phyloP scores from a whole-genome alignment of 768 basidiomycete genomes.

The Psilocybe subaeruginosa region DNA sequence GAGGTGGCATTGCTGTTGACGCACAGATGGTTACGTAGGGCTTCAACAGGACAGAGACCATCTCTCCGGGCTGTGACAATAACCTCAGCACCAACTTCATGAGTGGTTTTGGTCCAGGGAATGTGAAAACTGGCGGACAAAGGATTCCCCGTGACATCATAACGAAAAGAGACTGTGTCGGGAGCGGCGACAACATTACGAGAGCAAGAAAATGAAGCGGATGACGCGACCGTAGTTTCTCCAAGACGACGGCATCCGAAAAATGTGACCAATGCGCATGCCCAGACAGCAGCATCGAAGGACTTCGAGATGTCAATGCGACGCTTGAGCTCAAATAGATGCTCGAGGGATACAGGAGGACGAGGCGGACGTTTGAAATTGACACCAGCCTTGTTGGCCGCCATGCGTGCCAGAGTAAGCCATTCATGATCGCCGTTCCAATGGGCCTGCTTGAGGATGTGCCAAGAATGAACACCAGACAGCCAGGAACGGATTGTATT shows the following conservation, averaged over 20 bases:
- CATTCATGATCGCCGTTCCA: constrained; percentile 36
- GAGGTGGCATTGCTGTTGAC: neutral
- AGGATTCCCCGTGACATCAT: too few relatives aligned
- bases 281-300: constrained; percentile 37
- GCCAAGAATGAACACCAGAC: constrained; percentile 38
- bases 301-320: constrained; percentile 27
- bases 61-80: constrained; percentile 14
- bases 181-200: neutral
- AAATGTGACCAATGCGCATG: constrained; percentile 34
- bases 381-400: constrained; percentile 25
- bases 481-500: constrained; percentile 36
- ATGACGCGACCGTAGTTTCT: constrained; percentile 23
- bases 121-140: constrained; percentile 23
- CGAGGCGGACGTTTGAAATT: constrained; percentile 18
- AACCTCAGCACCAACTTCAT: constrained; percentile 12
- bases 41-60: constrained; percentile 4
- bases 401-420: constrained; percentile 16
- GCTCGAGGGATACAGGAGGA: constrained; percentile 36
- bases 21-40: constrained; percentile 8
- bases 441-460: constrained; percentile 32
- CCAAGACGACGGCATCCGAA: constrained; percentile 36
- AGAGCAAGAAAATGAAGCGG: too few relatives aligned
- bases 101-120: constrained; percentile 37
- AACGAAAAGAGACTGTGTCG: neutral
- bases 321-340: constrained; percentile 26